Base-by-base conservation (phyloP, 78 protist species). In the Dictyostelium capitatum region DNA sequence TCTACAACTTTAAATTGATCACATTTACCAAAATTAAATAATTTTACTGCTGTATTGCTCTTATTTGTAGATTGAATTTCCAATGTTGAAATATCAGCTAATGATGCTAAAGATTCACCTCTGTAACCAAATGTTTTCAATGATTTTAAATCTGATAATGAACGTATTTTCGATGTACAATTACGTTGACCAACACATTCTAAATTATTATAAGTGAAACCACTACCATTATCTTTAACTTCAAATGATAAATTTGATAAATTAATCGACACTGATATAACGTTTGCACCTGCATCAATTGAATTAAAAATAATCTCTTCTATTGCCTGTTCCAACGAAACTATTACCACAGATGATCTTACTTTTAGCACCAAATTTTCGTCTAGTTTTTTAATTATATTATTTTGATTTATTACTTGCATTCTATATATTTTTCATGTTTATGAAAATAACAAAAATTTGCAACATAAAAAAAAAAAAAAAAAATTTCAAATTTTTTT, bases 291-390 rank as follows among this genome's bases (percentile, higher is more conserved):
- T 0, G 92, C 82, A 77, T 87, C 92, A 20, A 87, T 87, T 2
- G 92, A 53, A 64, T 87, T 87, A 17, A 70, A 77, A 10, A 87
- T 74, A 8, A 87, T n/a, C 65, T 87, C 92, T 19, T 87, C 92
- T 6, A 87, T 51, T 6, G 92, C 92, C 17, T 87, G 92, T 7
- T 87, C 92, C 23, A 70, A 74, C 20, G 78, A 48, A 1, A 87
- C 79, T 10, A 87, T 77, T 12, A 54, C 32, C 6, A 64, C 46
- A 9, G 81, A 51, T 23, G 92, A 87, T 15, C 92, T 74, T 6
- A 87, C 72, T 14, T 53, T 77, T 50, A 43, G 15, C 47, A 54
- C 54, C 4, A 87, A 57, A 77, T 87, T 83, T 14, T 77, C 78
- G 11, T 57, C 70, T 48, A 87, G 77, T 64, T 50, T 74, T 47